phyloP scores from a whole-genome alignment of 257 asterid species.

The Penstemon barbatus region DNA sequence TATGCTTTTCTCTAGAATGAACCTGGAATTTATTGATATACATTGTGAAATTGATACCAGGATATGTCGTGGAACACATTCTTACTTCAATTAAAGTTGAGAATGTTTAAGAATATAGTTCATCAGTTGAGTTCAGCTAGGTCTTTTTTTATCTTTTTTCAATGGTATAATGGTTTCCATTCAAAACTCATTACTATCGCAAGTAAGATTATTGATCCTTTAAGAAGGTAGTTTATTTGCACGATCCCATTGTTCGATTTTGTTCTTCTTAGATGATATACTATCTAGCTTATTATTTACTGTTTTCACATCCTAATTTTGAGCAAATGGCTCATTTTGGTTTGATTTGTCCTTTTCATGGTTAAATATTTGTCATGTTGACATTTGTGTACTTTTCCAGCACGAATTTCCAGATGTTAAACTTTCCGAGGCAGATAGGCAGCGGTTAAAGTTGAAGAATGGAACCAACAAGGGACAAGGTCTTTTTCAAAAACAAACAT shows the following conservation, averaged over 20 bases:
- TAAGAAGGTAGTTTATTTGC: slow-evolving; percentile 3
- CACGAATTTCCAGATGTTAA: slow-evolving; percentile 50
- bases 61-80: background rate
- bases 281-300: background rate
- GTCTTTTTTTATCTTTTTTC: background rate
- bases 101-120: background rate
- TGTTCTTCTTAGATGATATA: background rate
- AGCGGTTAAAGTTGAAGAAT: slow-evolving; percentile 46
- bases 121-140: background rate
- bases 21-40: background rate
- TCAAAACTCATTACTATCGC: background rate
- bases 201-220: slow-evolving; percentile 9
- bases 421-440: slow-evolving; percentile 53
- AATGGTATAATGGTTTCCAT: background rate
- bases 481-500: slow-evolving; percentile 21
- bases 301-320: background rate
- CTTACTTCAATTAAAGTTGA: background rate
- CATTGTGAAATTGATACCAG: background rate
- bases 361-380: slow-evolving; percentile 17
- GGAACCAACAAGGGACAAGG: slow-evolving; percentile 47
- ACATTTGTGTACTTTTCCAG: slow-evolving; percentile 36
- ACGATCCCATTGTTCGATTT: background rate
- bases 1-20: background rate
- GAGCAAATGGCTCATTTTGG: background rate
- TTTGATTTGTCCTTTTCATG: slow-evolving; percentile 12